A percentile compares a stretch with the other conserved stretches of the same genome.
Conservation (phyloP, 179 eudicot species). For the Nepenthes alata region DNA sequence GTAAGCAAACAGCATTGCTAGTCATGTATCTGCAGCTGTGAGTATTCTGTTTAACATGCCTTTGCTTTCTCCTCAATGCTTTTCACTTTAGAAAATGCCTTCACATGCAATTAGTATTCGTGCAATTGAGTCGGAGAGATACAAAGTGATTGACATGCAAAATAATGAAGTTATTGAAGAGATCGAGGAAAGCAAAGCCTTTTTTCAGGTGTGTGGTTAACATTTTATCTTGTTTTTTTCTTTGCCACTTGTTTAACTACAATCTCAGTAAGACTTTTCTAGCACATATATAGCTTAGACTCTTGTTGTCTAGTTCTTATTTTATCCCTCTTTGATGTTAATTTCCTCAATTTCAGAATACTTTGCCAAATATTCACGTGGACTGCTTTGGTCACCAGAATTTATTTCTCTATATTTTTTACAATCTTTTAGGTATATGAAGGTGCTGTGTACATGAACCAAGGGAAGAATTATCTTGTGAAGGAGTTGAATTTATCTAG, state of each 20-base stretch:
- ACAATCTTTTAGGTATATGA: slow-evolving; percentile 65
- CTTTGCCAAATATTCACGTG: too few species aligned
- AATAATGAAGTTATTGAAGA: slow-evolving; percentile 77
- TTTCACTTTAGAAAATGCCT: slow-evolving; percentile 50
- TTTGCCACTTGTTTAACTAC: neutral
- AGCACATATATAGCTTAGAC: neutral
- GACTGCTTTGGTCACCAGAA: too few species aligned
- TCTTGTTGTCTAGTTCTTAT: neutral
- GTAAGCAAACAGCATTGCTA: too few species aligned
- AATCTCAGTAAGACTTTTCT: neutral
- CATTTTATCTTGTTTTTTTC: neutral
- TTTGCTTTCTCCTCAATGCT: neutral
- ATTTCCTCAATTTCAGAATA: neutral
- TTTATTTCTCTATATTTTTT: slow-evolving; percentile 4
- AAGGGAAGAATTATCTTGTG: slow-evolving; percentile 81
- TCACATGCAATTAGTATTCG: slow-evolving; percentile 63
- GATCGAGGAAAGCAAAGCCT: slow-evolving; percentile 95
- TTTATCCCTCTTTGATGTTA: neutral
- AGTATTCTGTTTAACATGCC: neutral
- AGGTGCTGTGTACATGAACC: slow-evolving; percentile 94
- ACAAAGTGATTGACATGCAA: slow-evolving; percentile 64
- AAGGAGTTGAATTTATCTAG: slow-evolving; percentile 48
- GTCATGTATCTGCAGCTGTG: neutral
- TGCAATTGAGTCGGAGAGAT: slow-evolving; percentile 75
- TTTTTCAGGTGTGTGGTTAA: slow-evolving; percentile 57